These are phyloP conservation scores for Neophaeococcomyces aloes DNA, from an alignment of 2,329 filamentous ascomycete genomes.

Conservation along the genomic window DNA sequence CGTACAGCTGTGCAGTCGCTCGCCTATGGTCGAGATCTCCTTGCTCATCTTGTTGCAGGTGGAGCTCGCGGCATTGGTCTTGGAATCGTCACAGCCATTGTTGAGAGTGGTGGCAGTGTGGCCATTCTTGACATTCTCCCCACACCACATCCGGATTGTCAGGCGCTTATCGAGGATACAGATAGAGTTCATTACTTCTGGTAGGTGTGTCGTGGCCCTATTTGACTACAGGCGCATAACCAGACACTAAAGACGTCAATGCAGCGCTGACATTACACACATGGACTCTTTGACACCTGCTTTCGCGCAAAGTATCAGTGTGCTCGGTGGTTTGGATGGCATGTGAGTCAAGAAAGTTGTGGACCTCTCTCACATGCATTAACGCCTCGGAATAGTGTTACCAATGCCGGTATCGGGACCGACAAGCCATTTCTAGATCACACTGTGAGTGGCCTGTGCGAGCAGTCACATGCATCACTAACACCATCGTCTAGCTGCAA, in stretches of 20 bases:
- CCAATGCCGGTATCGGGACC: conserved; percentile 34
- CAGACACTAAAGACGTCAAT: not conserved
- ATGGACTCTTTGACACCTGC: conserved; percentile 25
- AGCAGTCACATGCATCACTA: not conserved
- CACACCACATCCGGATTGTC: conserved; percentile 19
- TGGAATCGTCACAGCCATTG: conserved; percentile 30
- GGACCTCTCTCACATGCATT: not conserved
- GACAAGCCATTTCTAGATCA: conserved; percentile 38
- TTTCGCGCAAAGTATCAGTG: conserved; percentile 26
- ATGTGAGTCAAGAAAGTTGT: conserved; percentile 5
- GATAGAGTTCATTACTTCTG: conserved; percentile 26
- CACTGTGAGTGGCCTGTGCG: conserved; percentile 12
- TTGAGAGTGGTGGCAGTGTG: conserved; percentile 30
- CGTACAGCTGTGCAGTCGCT: too few relatives aligned
- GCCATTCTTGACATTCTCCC: conserved; percentile 27
- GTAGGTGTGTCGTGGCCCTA: too few relatives aligned
- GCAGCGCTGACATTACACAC: conserved; percentile 23
- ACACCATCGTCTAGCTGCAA: conserved; percentile 20
- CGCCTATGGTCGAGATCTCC: too few relatives aligned
- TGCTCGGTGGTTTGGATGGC: conserved; percentile 34
- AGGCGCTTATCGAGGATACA: conserved; percentile 23
- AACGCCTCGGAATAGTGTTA: conserved; percentile 4
- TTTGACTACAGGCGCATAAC: not conserved
- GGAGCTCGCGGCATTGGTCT: conserved; percentile 29
- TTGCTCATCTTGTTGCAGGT: too few relatives aligned